Conservation (phyloP, 2,329 filamentous ascomycete species). For the Aspergillus eucalypticola region DNA sequence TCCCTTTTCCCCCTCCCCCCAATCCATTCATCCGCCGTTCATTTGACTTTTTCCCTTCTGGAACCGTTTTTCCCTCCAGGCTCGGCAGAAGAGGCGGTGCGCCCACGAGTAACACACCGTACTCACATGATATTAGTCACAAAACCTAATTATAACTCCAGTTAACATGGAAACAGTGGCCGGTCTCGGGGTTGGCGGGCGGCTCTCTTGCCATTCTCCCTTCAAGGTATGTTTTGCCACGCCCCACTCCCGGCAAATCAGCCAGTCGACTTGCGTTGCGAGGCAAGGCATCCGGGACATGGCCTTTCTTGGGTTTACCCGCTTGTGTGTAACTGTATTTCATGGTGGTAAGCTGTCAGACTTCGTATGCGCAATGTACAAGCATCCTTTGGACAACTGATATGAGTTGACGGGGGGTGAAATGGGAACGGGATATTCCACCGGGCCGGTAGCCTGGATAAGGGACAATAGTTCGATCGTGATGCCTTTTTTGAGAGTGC, state of each 20-base stretch:
- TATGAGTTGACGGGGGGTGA: not conserved
- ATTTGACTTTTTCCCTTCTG: conserved; percentile 6
- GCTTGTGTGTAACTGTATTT: not conserved
- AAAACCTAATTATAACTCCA: conserved; percentile 12
- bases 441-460: not conserved
- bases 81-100: conserved; percentile 13
- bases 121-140: conserved; percentile 8
- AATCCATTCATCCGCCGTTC: not conserved
- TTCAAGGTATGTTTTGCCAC: conserved; percentile 38
- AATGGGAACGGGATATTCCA: not conserved
- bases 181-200: conserved; percentile 25
- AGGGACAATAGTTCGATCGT: not conserved
- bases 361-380: not conserved
- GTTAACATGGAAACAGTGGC: conserved; percentile 16
- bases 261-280: not conserved
- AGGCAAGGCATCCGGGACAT: not conserved
- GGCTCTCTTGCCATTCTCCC: conserved; percentile 20
- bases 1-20: not conserved
- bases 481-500: not conserved
- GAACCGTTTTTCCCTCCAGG: conserved; percentile 6
- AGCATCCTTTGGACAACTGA: not conserved
- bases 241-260: conserved; percentile 23
- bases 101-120: not conserved
- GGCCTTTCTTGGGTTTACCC: not conserved
- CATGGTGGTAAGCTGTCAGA: not conserved